Evolutionary conservation across 2,329 filamentous ascomycete species (phyloP).

Genomic region (Xylariaceae sp.): DNA sequence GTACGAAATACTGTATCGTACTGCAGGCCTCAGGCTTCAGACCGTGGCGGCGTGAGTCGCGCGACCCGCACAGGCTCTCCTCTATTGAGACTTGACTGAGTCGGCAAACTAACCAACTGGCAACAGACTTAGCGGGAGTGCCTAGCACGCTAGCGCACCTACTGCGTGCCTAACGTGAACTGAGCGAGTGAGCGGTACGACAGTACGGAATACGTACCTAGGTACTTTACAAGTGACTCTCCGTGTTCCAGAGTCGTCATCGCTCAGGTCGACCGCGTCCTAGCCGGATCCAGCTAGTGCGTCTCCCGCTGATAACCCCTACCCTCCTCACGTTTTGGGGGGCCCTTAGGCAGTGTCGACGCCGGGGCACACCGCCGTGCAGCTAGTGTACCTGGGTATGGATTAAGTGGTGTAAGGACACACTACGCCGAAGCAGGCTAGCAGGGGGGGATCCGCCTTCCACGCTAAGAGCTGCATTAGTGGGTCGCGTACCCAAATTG

Average conservation of each 20-base stretch:
- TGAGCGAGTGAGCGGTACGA: not conserved
- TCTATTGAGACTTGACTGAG: not conserved
- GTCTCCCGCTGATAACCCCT: conserved; percentile 8
- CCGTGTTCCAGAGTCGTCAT: not conserved
- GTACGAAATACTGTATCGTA: not conserved
- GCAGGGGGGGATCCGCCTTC: too few species aligned
- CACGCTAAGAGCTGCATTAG: conserved; percentile 4
- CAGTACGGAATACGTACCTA: not conserved
- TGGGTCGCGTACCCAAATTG: not conserved
- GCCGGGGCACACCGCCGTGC: not conserved
- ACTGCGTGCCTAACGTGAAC: not conserved
- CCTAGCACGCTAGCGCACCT: not conserved
- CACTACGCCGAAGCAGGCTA: too few species aligned
- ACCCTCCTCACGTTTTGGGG: conserved; percentile 8
- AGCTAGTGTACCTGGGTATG: not conserved
- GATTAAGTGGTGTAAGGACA: too few species aligned
- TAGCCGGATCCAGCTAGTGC: not conserved
- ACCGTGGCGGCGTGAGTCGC: not conserved
- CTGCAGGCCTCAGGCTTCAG: not conserved
- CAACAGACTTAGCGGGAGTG: not conserved
- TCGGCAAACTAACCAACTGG: not conserved
- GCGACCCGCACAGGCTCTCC: not conserved
- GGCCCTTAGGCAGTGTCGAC: not conserved
- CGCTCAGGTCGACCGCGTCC: not conserved
- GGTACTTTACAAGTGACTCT: not conserved